These are phyloP conservation scores for Rauvolfia tetraphylla DNA, from an alignment of 257 asterid genomes.

Conservation along the genomic window DNA sequence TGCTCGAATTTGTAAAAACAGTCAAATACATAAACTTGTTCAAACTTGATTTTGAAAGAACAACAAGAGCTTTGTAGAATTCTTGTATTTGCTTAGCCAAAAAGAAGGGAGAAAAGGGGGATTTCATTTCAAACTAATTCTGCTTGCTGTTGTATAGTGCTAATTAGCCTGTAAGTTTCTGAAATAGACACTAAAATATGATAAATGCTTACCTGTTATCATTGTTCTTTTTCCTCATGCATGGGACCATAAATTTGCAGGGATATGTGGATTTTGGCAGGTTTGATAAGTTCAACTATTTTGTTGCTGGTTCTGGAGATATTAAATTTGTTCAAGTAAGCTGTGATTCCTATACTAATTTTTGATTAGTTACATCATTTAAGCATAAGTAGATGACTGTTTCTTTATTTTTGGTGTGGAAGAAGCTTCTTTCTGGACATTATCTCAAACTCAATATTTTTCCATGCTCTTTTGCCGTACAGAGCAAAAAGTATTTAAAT, in stretches of 20 bases:
- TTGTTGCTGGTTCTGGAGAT: conserved; percentile 59
- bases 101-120: background rate
- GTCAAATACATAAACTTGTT: background rate
- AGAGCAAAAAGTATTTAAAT: too few species aligned
- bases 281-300: conserved; percentile 64
- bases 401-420: background rate
- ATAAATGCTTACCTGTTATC: background rate
- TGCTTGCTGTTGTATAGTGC: background rate
- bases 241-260: conserved; percentile 37
- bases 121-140: background rate
- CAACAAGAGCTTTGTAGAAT: background rate
- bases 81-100: background rate
- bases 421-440: too few species aligned
- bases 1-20: background rate
- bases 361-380: background rate
- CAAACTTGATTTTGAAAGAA: background rate
- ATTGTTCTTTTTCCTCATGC: background rate
- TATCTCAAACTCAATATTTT: too few species aligned
- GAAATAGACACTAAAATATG: background rate
- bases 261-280: conserved; percentile 95
- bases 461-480: too few species aligned
- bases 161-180: background rate
- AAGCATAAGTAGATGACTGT: background rate
- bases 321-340: conserved; percentile 74
- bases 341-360: background rate